phyloP scores from a whole-genome alignment of 164 flowering plant genomes.

The Vitis rotundifolia region DNA sequence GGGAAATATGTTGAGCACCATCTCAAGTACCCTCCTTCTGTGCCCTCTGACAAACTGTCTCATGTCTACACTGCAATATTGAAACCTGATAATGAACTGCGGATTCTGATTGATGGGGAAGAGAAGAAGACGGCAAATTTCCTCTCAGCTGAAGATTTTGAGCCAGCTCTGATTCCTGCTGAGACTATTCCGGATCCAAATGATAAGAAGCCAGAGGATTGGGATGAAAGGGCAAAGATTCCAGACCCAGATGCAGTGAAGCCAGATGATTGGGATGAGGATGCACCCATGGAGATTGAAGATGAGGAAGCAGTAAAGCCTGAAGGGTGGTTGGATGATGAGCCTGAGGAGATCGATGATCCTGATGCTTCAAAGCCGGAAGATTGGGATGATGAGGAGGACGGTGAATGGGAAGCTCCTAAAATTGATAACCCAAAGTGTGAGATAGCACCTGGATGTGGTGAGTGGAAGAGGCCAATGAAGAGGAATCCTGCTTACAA shows the following conservation, averaged over 20 bases:
- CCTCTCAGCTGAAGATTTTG: constrained; percentile 65
- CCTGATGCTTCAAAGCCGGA: constrained; percentile 79
- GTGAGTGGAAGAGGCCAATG: constrained; percentile 31
- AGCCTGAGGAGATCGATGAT: constrained; percentile 79
- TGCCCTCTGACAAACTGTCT: constrained; percentile 67
- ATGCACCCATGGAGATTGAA: constrained; percentile 78
- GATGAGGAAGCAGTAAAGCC: constrained; percentile 85
- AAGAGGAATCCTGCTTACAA: constrained; percentile 31
- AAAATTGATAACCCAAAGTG: constrained; percentile 78
- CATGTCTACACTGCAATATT: constrained; percentile 76
- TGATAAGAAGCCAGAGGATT: constrained; percentile 83
- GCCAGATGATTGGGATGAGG: constrained; percentile 90
- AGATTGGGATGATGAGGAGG: constrained; percentile 91
- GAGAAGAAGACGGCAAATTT: constrained; percentile 67
- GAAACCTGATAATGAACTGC: constrained; percentile 57
- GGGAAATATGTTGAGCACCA: constrained; percentile 78
- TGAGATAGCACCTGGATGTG: constrained; percentile 41
- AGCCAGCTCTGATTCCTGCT: constrained; percentile 66
- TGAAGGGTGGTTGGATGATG: constrained; percentile 87
- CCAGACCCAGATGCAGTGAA: constrained; percentile 70
- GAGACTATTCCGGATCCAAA: constrained; percentile 75
- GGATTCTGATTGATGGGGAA: constrained; percentile 68
- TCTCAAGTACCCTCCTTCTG: constrained; percentile 71
- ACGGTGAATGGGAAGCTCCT: constrained; percentile 91
- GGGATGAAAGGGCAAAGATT: constrained; percentile 80